Base-by-base conservation (phyloP, 768 basidiomycete genomes). In the Phanerochaete carnosa region DNA sequence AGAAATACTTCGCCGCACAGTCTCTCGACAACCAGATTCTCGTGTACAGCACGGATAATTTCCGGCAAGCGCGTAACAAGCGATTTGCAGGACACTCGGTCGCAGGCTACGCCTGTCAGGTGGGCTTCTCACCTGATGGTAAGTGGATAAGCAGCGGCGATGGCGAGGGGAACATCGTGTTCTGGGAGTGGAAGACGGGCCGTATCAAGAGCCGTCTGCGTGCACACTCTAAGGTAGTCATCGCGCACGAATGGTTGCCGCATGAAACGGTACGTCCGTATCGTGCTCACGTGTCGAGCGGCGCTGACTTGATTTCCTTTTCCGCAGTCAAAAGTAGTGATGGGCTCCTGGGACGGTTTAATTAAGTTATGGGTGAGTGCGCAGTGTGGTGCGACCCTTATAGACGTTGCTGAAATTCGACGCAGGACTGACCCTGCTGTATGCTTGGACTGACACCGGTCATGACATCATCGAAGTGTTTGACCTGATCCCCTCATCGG, bases 151-250 rank as follows among this genome's bases (percentile, higher is more conserved):
- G 93, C 69, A 95, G 94, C 60, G 97, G 97, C 29, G 96, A 98
- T 68, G 92, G 92, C 11, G 87, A 89, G 66, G 97, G 97, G 9
- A 95, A 97, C 72, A 82, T 99, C 45, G 91, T 98, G 2, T 96
- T 98, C 74, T 99, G 97, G 97, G 97, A 98, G 73, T 99, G 94
- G 92, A 98, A 97, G 77, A 95, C 89, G n/a, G 92, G 95, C 1
- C 86, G 93, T 64, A 95, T 98, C 73, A 93, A 95, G 77, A 94
- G 90, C 58, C 80, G 93, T 39, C 74, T 98, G 58, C 86, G 87
- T 64, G 94, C 93, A 2, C 97, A 98, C 73, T 86, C 83, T 13
- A 94, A 98, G 76, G 96, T 97, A n/a, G 92, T 98, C 55, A 98
- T 99, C 67, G 85, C 94, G 23, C 97, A 99, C 69, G 93, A 93